Conservation (phyloP, 140 eudicot species). For the Anethum foeniculum region DNA sequence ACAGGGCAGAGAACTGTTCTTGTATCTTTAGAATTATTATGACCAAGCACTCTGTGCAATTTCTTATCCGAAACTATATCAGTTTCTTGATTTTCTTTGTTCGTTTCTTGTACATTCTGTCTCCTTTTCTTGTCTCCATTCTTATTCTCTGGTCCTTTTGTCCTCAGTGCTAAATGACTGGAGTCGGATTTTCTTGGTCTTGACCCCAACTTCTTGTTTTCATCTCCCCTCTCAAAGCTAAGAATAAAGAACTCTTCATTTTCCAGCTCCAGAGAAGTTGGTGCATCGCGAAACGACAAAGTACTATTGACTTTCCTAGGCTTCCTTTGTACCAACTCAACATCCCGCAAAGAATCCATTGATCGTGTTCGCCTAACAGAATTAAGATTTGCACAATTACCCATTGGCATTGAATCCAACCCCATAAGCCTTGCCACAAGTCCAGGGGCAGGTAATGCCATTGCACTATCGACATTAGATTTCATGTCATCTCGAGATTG, state of each 20-base stretch:
- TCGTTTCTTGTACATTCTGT: constrained; percentile 6
- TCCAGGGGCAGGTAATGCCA: constrained; percentile 25
- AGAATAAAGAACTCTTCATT: constrained; percentile 61
- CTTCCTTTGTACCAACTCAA: constrained; percentile 21
- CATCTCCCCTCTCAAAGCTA: constrained; percentile 47
- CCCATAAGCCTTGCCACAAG: constrained; percentile 74
- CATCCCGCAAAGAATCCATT: constrained; percentile 17
- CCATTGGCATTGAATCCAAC: constrained; percentile 50
- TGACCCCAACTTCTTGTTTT: constrained; percentile 21
- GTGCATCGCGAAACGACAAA: constrained; percentile 28
- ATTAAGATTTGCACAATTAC: constrained; percentile 11
- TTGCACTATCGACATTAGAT: neutral
- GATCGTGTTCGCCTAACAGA: constrained; percentile 27
- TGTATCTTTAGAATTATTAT: neutral
- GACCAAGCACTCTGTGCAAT: neutral
- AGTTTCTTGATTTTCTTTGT: constrained; percentile 15
- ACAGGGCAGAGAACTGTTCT: constrained; percentile 11
- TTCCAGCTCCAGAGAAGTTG: constrained; percentile 42
- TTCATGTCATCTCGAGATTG: constrained; percentile 4
- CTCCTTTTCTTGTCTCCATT: constrained; percentile 7
- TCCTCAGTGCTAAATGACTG: constrained; percentile 12
- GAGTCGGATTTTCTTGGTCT: constrained; percentile 20
- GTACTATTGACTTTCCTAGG: constrained; percentile 24
- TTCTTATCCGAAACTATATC: neutral
- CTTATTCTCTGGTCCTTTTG: constrained; percentile 12